Evolutionary conservation across 768 basidiomycete species (phyloP).

Genomic region (Auricularia auricula-judae): DNA sequence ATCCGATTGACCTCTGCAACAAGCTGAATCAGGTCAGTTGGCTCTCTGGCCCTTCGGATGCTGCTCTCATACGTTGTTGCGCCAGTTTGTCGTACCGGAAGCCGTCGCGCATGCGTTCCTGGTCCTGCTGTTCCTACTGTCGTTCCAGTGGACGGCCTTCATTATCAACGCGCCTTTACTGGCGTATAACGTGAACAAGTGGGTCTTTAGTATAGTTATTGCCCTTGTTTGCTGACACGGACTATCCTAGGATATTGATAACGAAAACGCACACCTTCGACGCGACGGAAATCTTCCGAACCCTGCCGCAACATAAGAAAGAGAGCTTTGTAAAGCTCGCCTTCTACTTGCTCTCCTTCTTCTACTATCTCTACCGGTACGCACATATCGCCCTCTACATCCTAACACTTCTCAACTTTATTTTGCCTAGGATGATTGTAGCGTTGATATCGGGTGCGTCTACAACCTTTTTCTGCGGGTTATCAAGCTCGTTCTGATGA

Average conservation of each 20-base stretch:
- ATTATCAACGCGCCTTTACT: constrained; percentile 83
- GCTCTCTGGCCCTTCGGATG: neutral
- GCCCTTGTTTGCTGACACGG: neutral
- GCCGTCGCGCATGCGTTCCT: constrained; percentile 91
- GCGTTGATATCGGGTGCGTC: constrained; percentile 55
- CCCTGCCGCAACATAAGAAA: constrained; percentile 87
- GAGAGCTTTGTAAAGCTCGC: constrained; percentile 93
- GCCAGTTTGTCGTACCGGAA: constrained; percentile 44
- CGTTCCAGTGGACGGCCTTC: constrained; percentile 93
- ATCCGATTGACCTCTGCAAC: constrained; percentile 99
- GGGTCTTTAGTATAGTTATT: constrained; percentile 20
- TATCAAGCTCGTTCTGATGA: too few relatives aligned
- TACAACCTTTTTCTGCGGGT: too few relatives aligned
- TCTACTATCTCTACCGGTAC: constrained; percentile 84
- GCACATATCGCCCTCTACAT: neutral
- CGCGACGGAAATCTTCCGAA: constrained; percentile 98
- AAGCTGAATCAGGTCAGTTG: constrained; percentile 85
- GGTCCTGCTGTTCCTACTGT: constrained; percentile 76
- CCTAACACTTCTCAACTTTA: neutral
- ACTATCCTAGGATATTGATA: constrained; percentile 50
- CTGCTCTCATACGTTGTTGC: neutral
- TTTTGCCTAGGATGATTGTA: constrained; percentile 60
- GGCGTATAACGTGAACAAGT: constrained; percentile 91
- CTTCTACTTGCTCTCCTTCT: constrained; percentile 85
- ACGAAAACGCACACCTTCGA: constrained; percentile 97